Conservation (phyloP, 179 eudicot species). For the Beta corolliflora region DNA sequence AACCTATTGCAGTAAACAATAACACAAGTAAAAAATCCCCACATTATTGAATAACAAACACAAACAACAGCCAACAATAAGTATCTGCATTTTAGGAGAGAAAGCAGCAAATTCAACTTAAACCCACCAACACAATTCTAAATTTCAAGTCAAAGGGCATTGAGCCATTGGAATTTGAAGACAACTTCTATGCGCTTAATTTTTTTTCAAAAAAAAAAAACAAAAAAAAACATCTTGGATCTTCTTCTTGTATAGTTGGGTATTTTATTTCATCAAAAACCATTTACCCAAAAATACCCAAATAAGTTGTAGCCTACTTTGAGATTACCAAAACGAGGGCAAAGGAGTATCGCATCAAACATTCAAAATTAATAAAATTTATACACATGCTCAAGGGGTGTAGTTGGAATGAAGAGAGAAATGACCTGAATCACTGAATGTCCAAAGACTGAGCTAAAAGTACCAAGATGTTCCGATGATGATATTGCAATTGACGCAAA, state of each 20-base stretch:
- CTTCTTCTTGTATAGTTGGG: neutral
- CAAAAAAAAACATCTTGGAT: neutral
- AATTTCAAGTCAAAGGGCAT: neutral
- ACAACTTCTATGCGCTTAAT: neutral
- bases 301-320: neutral
- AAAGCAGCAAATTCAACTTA: neutral
- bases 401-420: neutral
- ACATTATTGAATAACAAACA: neutral
- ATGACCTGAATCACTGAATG: constrained; percentile 29
- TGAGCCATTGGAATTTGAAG: neutral
- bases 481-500: neutral
- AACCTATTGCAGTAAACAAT: neutral
- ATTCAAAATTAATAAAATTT: neutral
- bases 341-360: neutral
- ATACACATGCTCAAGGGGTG: neutral
- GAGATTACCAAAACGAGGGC: neutral
- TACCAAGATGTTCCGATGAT: neutral
- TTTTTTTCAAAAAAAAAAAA: no score
- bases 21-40: neutral
- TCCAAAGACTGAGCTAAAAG: neutral
- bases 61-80: neutral
- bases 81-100: neutral
- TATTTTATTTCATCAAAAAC: neutral
- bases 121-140: neutral
- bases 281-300: neutral